Conservation (phyloP, 805 yeast species). For the Wickerhamomyces hampshirensis region DNA sequence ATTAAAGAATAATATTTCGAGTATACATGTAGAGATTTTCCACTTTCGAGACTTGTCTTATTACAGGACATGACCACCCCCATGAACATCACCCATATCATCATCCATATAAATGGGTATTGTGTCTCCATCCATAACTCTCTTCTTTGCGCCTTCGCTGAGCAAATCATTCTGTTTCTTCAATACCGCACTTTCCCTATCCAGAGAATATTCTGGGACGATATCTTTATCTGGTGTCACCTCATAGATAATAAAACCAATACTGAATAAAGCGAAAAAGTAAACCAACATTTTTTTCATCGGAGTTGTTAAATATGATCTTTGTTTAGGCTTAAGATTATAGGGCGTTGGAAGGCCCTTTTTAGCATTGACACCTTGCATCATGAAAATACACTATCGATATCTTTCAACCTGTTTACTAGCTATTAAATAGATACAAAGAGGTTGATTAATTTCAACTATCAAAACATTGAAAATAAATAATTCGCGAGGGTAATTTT, state of each 20-base stretch:
- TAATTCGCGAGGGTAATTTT: too few relatives aligned
- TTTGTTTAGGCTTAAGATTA: constrained; percentile 27
- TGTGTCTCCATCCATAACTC: constrained; percentile 1
- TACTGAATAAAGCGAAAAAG: constrained; percentile 26
- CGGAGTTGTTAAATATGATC: constrained; percentile 38
- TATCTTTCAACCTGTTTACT: background rate
- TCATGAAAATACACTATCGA: background rate
- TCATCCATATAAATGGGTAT: background rate
- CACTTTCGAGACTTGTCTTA: too few relatives aligned
- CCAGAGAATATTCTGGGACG: constrained; percentile 23
- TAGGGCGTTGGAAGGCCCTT: constrained; percentile 42
- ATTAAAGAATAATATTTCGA: too few relatives aligned
- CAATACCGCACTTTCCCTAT: constrained; percentile 9
- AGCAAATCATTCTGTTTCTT: background rate
- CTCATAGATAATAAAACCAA: constrained; percentile 30
- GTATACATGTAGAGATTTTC: too few relatives aligned
- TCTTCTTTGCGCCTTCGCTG: background rate
- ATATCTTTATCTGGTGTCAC: constrained; percentile 22
- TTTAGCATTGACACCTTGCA: constrained; percentile 29
- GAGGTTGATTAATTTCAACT: background rate
- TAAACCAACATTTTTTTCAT: constrained; percentile 41
- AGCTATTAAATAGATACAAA: background rate
- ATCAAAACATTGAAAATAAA: background rate
- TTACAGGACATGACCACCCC: too few relatives aligned
- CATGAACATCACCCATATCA: background rate